Evolutionary conservation across 2,329 filamentous ascomycete species (phyloP), one percentile per base, ranked within the genome.

Genomic region (Amauroascus niger): DNA sequence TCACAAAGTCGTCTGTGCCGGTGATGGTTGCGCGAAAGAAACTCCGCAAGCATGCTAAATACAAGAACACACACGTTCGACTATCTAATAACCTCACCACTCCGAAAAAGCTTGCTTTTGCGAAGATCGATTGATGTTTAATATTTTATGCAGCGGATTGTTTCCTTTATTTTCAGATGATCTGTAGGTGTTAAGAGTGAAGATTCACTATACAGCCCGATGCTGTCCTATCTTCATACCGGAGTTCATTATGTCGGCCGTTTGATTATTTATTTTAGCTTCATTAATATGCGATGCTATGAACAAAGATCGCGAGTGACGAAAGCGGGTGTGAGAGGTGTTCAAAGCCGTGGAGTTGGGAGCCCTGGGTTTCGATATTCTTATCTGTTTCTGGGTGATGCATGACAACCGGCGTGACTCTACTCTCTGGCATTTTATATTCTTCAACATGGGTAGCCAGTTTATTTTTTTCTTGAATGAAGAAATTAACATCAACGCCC

Each of bases 21-120:
- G 93, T 98, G 56, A 98, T 98, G 93, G 93, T 97, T 33, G 93
- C 93, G 6, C 79, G 93, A 55, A 96, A 95, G 75, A 85, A 87
- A 55, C 76, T 96, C 41, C 79, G 87, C 47, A 95, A 95, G 69
- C 87, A 94, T 71, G 84, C 81, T 67, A 90, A 91, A 67, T 86
- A 86, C 67, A 86, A 85, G 69, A 80, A 81, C 57, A 78, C 81
- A 16, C 80, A 82, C 41, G 74, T 87, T 56, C 82, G 82, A 55
- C 80, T 93, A 59, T 83, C 88, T 58, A 95, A 95, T 69, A 91
- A 94, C 61, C 76, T 95, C 53, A 80, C 78, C 59, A 86, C 84
- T 56, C 84, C 86, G 9, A 78, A 82, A 49, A 78, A 78, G 57
- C 74, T 91, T 41, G 82, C 83, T 55, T 82, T 78, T 62, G 87